Evolutionary conservation across 495 filamentous ascomycete species (phyloP), one percentile per base, ranked within the genome.

Genomic region (Aspergillus conjunctus): DNA sequence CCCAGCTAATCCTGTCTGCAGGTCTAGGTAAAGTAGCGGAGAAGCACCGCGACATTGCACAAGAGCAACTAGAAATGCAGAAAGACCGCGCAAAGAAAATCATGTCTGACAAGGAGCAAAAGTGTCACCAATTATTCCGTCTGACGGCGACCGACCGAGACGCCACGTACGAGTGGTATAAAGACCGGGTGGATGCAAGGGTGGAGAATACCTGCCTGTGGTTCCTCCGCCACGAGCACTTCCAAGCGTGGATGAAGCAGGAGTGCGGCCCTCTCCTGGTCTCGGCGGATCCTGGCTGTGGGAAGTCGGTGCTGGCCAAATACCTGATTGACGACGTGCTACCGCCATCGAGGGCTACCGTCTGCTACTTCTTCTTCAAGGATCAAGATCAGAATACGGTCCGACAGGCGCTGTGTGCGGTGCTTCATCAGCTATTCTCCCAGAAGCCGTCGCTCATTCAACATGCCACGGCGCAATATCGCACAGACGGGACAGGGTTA

Each of bases 261-360:
- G 15, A 64, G 4, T 64, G 60, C 0, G 64, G 62, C 1, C 59
- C 67, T 10, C 66, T 78, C 10, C 64, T 74, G 60, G 66, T 76
- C n/a, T 74, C 73, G 17, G 74, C 76, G 46, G 74, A 75, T 59
- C 73, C 74, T 14, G 76, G 76, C 22, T 79, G 76, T 66, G 76
- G 76, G 5, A 79, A 79, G 60, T 76, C 74, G 0, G 73, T 76
- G 4, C 60, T 79, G 21, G 58, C 73, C 1, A 73, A 65, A 61
- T 64, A 60, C 20, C 64, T 79, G 12, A 59, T 77, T 33, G 71
- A 79, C 57, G 32, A 70, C 12, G 33, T 50, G 12, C 54, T 73
- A 12, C 43, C 57, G 18, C 14, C 9, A 12, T 32, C 30, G 30
- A 61, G 20, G 50, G 52, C 15, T 14, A 64, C 64, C 7, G 63